Percentiles rank a stretch among this genome's conserved stretches.
Conservation (phyloP, 352 stramenopile species). For the Phytopythium mirpurense region DNA sequence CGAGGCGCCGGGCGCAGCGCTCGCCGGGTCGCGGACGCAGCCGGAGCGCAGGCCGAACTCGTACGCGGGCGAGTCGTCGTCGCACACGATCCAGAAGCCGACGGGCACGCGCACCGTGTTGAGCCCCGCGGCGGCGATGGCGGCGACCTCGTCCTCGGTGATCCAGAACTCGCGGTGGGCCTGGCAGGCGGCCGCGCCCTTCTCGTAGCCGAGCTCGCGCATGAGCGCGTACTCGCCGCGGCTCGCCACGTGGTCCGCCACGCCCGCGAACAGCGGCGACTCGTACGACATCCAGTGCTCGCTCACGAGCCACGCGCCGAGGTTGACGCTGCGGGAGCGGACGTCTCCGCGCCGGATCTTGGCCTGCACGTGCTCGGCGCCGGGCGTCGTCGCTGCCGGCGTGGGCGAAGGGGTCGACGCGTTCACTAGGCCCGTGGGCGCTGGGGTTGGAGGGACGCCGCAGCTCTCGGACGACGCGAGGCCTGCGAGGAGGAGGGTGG, state of each 20-base stretch:
- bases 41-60: neutral
- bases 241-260: constrained; percentile 4
- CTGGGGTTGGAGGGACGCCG: neutral
- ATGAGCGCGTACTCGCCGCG: constrained; percentile 26
- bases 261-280: constrained; percentile 8
- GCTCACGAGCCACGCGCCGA: constrained; percentile 24
- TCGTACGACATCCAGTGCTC: constrained; percentile 24
- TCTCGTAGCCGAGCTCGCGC: constrained; percentile 12
- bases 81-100: constrained; percentile 37
- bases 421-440: neutral
- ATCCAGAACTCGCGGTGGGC: constrained; percentile 22
- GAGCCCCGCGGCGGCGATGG: constrained; percentile 21
- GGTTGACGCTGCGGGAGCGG: constrained; percentile 18
- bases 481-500: neutral
- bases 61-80: constrained; percentile 15
- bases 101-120: constrained; percentile 45
- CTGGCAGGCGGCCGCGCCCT: constrained; percentile 15
- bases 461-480: neutral
- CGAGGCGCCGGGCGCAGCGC: neutral
- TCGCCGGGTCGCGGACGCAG: neutral
- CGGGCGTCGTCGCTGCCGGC: neutral
- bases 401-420: neutral
- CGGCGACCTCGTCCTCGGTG: constrained; percentile 15
- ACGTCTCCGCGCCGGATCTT: constrained; percentile 20
- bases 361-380: constrained; percentile 13